A percentile compares a stretch with the other conserved stretches of the same genome.
These are phyloP conservation scores for sweet orange (Citrus sinensis) DNA, from an alignment of 345 rosid species.

Conservation along the genomic window DVS_A1.0 CM039163.1:2620501-2621000, in stretches of 20 bases:
- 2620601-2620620: constrained; percentile 59
- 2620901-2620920: not conserved
- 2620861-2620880: not conserved
- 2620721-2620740: constrained; percentile 59
- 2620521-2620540: not conserved
- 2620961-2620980: not conserved
- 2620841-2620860: constrained; percentile 24
- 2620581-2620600: constrained; percentile 68
- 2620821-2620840: constrained; percentile 79
- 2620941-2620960: not conserved
- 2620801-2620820: constrained; percentile 60
- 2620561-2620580: constrained; percentile 64
- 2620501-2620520: not conserved
- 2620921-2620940: not conserved
- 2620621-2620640: constrained; percentile 64
- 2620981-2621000: not conserved
- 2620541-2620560: constrained; percentile 6
- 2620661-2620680: constrained; percentile 57
- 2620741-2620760: constrained; percentile 74
- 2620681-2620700: constrained; percentile 62
- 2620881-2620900: not conserved
- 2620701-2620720: constrained; percentile 70
- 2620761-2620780: constrained; percentile 74
- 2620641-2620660: constrained; percentile 66
- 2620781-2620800: constrained; percentile 64